A percentile compares a stretch with the other conserved stretches of the same genome.
phyloP scores from a whole-genome alignment of 2,329 filamentous ascomycete genomes.

The Nigrograna mackinnonii region DNA sequence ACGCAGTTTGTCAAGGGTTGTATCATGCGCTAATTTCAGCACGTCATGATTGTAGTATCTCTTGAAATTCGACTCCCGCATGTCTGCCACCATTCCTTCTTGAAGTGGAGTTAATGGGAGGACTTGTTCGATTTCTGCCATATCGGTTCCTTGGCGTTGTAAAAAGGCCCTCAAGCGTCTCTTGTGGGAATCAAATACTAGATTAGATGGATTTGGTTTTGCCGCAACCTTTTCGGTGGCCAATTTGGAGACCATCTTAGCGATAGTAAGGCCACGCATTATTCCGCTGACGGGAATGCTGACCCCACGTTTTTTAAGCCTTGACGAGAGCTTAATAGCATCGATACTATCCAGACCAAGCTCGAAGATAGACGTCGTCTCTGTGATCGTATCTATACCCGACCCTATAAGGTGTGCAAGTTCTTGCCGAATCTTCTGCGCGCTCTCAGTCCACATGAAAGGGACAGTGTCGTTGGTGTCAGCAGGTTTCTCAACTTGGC shows the following conservation, averaged over 20 bases:
- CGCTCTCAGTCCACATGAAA: conserved; percentile 64
- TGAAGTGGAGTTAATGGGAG: conserved; percentile 82
- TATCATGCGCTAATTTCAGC: conserved; percentile 59
- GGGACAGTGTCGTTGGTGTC: conserved; percentile 2
- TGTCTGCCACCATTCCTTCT: conserved; percentile 82
- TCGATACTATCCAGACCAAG: conserved; percentile 93
- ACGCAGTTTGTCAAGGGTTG: conserved; percentile 62
- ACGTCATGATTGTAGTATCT: conserved; percentile 88
- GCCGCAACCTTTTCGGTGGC: conserved; percentile 4
- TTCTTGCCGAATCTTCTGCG: conserved; percentile 60
- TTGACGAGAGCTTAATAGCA: conserved; percentile 79
- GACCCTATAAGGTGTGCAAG: conserved; percentile 66
- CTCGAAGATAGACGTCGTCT: conserved; percentile 71
- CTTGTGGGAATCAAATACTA: conserved; percentile 22
- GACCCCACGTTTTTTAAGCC: conserved; percentile 65
- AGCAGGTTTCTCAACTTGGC: background rate
- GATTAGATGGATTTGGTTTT: conserved; percentile 7
- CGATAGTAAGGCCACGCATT: conserved; percentile 71
- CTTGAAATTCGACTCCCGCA: conserved; percentile 72
- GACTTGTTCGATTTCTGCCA: conserved; percentile 58
- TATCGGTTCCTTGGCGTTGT: conserved; percentile 36
- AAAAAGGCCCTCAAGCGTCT: conserved; percentile 41
- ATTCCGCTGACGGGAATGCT: conserved; percentile 73
- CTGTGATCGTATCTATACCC: conserved; percentile 54
- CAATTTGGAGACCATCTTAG: conserved; percentile 55